Base-by-base conservation (phyloP, 495 filamentous ascomycete genomes). In the Podospora bellae-mahoneyi region DNA sequence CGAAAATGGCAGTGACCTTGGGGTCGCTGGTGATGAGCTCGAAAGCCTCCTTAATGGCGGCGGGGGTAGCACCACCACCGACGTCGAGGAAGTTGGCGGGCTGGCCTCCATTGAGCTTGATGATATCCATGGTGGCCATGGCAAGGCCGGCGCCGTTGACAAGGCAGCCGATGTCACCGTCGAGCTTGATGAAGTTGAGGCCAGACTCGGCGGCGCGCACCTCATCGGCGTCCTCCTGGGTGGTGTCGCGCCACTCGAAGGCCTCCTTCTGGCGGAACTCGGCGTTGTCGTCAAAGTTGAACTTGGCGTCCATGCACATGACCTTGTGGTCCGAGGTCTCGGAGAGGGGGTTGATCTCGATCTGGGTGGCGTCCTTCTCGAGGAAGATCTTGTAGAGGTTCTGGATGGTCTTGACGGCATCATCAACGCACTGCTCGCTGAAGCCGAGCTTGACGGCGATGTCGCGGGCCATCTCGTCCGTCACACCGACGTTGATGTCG, bases 101-200 rank as follows among this genome's bases (percentile, higher is more conserved):
- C 75, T 86, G 85, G 64, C 95, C 95, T 75, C 95, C 95, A 83
- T 99, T 99, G 30, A 99, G 88, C 87, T 99, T 99, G 87, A 99
- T 99, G 82, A 99, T 98, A 81, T 99, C 95, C 95, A 99, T 99
- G 73, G 95, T 99, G 65, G 95, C 95, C 95, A 99, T 99, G 78
- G 95, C 95, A 67, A 99, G 90, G 84, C 95, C 95, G 72, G 95
- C 95, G 79, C 95, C 95, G 81, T 99, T 99, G 83, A 99, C 95
- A 78, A 99, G 85, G 84, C 95, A 99, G 77, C 95, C 95, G 78
- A 99, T 99, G 79, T 99, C 95, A 78, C 95, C 95, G 79, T 97
- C 96, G 58, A 99, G 90, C 87, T 99, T 99, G 86, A 99, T 99
- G 85, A 99, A 99, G 87, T 99, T 99, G 65, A 99, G 85, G 65